Percentiles rank a stretch among this genome's conserved stretches.
phyloP scores from a whole-genome alignment of 805 yeast species.

The Pichia manshurica region DNA sequence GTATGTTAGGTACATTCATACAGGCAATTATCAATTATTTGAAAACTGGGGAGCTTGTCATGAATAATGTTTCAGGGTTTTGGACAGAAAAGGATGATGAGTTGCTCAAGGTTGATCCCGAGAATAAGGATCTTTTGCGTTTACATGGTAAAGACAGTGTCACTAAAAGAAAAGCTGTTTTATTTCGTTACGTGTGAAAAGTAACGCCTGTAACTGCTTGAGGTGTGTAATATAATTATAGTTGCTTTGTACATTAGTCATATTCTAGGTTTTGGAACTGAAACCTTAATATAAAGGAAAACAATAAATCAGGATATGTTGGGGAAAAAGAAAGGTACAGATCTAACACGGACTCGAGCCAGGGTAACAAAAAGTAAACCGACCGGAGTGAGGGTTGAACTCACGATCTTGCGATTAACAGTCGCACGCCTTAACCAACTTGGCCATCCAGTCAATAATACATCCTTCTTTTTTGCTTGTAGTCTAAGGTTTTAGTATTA shows the following conservation, averaged over 20 bases:
- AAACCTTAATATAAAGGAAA: too few species aligned
- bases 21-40: constrained; percentile 28
- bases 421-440: constrained; percentile 60
- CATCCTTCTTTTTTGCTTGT: too few species aligned
- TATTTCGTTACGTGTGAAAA: constrained; percentile 14
- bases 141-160: constrained; percentile 30
- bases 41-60: constrained; percentile 24
- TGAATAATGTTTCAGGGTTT: constrained; percentile 26
- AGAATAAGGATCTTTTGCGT: constrained; percentile 21
- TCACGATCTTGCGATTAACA: constrained; percentile 61
- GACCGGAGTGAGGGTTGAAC: constrained; percentile 59
- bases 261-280: too few species aligned
- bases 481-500: too few species aligned
- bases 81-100: constrained; percentile 31
- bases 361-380: constrained; percentile 20
- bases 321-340: too few species aligned
- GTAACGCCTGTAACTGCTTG: too few species aligned
- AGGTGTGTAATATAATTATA: too few species aligned
- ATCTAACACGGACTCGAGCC: too few species aligned
- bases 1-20: constrained; percentile 27
- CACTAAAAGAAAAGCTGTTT: constrained; percentile 28
- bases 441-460: constrained; percentile 45
- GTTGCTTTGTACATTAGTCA: too few species aligned
- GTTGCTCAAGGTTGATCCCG: constrained; percentile 22
- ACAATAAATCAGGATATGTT: too few species aligned